phyloP scores from a whole-genome alignment of 108 stramenopile species.

The Pseudonitzschia multistriata region DNA sequence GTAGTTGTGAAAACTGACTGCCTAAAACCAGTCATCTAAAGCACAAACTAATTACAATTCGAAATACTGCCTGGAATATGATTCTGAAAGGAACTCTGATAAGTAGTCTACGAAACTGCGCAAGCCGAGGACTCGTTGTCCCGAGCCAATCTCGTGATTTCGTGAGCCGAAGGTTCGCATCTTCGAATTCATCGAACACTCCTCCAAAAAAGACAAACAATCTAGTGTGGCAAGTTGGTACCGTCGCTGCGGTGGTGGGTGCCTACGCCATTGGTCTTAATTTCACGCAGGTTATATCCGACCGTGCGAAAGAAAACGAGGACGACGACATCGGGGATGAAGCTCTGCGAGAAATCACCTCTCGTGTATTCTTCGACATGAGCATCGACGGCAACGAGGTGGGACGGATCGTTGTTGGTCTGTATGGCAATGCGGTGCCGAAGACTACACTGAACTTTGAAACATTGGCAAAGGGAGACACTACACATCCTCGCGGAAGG shows the following conservation, averaged over 20 bases:
- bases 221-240: slow-evolving; percentile 38
- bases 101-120: not conserved
- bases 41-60: no score
- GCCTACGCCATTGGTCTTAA: slow-evolving; percentile 29
- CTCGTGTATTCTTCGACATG: slow-evolving; percentile 81
- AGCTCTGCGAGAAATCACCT: slow-evolving; percentile 41
- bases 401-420: slow-evolving; percentile 88
- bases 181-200: not conserved
- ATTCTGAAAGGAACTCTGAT: not conserved
- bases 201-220: slow-evolving; percentile 11
- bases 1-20: no score
- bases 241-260: slow-evolving; percentile 27
- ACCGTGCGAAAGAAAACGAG: slow-evolving; percentile 9
- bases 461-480: slow-evolving; percentile 65
- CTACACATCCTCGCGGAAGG: slow-evolving; percentile 55
- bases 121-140: not conserved
- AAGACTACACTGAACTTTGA: slow-evolving; percentile 89
- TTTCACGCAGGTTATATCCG: slow-evolving; percentile 10
- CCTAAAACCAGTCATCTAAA: no score
- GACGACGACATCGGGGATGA: slow-evolving; percentile 23
- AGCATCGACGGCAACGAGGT: slow-evolving; percentile 64
- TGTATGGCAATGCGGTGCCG: slow-evolving; percentile 89
- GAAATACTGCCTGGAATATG: not conserved
- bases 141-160: not conserved
- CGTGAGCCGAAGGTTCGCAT: not conserved